Percentiles rank a stretch among this genome's conserved stretches.
Conservation (phyloP, 768 basidiomycete genomes). For the Holtermanniella nyarrowii region DNA sequence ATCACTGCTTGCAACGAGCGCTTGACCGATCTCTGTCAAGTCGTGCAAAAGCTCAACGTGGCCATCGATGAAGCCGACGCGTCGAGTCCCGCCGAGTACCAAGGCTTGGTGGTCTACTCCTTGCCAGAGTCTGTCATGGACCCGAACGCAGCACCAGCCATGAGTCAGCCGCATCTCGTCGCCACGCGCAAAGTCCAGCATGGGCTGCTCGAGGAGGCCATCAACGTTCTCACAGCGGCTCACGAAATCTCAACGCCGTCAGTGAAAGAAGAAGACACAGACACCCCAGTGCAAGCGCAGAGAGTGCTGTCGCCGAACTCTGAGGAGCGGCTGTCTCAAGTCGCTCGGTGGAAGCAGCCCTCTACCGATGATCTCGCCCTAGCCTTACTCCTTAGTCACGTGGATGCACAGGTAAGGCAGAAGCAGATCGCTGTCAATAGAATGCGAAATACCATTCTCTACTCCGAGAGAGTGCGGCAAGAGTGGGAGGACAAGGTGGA, state of each 20-base stretch:
- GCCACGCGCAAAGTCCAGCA: conserved; percentile 42
- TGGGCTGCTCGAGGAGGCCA: conserved; percentile 70
- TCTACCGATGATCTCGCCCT: conserved; percentile 75
- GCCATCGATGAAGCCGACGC: conserved; percentile 50
- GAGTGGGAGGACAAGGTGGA: conserved; percentile 92
- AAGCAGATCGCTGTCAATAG: conserved; percentile 92
- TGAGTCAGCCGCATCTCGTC: conserved; percentile 17
- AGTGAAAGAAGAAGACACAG: conserved; percentile 71
- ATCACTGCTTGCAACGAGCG: conserved; percentile 89
- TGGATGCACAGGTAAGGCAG: conserved; percentile 76
- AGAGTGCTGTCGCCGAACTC: conserved; percentile 78
- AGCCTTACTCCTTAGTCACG: conserved; percentile 70
- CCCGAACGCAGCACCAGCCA: conserved; percentile 15
- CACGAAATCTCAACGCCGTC: conserved; percentile 75
- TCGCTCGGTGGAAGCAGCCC: conserved; percentile 80
- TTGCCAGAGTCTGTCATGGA: conserved; percentile 22
- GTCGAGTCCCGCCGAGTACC: conserved; percentile 37
- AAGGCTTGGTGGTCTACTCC: conserved; percentile 28
- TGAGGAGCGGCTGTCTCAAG: conserved; percentile 71
- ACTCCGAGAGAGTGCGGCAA: conserved; percentile 90
- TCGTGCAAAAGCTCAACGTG: conserved; percentile 65
- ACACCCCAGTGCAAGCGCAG: conserved; percentile 86
- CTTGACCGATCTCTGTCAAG: conserved; percentile 72
- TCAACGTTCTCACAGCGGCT: conserved; percentile 71
- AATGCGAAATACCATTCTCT: conserved; percentile 92